Evolutionary conservation across 1,139 yeast species (phyloP).

Genomic region (Nakaseomyces delphensis): DNA sequence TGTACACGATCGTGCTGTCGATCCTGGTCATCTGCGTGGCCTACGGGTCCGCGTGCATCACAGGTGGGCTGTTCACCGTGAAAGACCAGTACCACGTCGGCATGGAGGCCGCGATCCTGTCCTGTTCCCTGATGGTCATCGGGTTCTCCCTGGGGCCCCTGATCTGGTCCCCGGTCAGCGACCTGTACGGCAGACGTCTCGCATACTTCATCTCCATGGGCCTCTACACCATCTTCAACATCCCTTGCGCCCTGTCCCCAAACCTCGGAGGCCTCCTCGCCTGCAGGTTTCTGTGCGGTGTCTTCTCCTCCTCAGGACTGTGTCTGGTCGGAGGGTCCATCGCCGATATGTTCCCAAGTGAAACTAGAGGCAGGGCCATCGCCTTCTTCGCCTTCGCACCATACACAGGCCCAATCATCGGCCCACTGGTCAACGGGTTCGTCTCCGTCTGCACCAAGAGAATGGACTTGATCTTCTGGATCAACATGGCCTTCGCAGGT

Average conservation of each 20-base stretch:
- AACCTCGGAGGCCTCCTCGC: conserved; percentile 74
- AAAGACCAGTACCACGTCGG: conserved; percentile 58
- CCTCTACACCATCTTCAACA: conserved; percentile 68
- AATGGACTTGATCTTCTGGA: conserved; percentile 73
- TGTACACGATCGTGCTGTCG: conserved; percentile 58
- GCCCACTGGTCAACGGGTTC: conserved; percentile 86
- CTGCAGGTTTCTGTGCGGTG: conserved; percentile 81
- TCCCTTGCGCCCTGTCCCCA: conserved; percentile 82
- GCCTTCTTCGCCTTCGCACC: conserved; percentile 90
- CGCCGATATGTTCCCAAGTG: conserved; percentile 74
- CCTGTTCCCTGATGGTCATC: conserved; percentile 79
- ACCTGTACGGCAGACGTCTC: conserved; percentile 76
- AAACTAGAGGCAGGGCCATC: conserved; percentile 79
- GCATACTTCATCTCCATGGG: conserved; percentile 72
- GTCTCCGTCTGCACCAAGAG: conserved; percentile 61
- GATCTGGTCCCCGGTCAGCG: conserved; percentile 84
- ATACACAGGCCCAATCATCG: conserved; percentile 84
- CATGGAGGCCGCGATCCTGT: conserved; percentile 65
- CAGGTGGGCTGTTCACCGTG: conserved; percentile 71
- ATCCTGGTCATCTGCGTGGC: conserved; percentile 76
- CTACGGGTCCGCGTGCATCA: conserved; percentile 79
- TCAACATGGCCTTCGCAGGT: conserved; percentile 87
- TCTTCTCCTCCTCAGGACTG: conserved; percentile 74
- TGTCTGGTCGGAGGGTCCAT: conserved; percentile 85
- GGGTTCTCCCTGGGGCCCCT: conserved; percentile 87